phyloP scores from a whole-genome alignment of 352 stramenopile species.

The Phytophthora pinifolia region DNA sequence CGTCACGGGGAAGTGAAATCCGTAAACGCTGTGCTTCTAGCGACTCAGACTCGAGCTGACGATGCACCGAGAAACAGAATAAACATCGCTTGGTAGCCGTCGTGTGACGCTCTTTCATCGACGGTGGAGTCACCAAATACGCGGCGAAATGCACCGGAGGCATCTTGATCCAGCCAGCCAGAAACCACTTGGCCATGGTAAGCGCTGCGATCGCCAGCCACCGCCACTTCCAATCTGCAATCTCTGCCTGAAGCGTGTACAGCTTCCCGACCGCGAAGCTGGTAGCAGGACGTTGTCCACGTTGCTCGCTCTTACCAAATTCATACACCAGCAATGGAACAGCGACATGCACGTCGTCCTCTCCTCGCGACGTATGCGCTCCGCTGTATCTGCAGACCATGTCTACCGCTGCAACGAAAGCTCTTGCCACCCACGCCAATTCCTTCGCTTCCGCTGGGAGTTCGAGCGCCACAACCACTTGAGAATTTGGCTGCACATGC shows the following conservation, averaged over 20 bases:
- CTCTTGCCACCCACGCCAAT: background rate
- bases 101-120: conserved; percentile 9
- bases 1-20: conserved; percentile 7
- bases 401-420: background rate
- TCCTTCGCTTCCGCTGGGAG: conserved; percentile 28
- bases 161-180: conserved; percentile 36
- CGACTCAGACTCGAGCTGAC: conserved; percentile 8
- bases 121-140: conserved; percentile 34
- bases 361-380: conserved; percentile 5
- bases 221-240: conserved; percentile 47
- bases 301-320: conserved; percentile 4
- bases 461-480: conserved; percentile 55
- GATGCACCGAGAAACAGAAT: conserved; percentile 53
- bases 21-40: conserved; percentile 6
- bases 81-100: conserved; percentile 39
- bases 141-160: conserved; percentile 45
- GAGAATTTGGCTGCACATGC: conserved; percentile 22
- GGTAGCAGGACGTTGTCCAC: conserved; percentile 5
- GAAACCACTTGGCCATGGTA: conserved; percentile 40
- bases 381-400: conserved; percentile 1
- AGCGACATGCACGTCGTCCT: conserved; percentile 30
- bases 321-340: conserved; percentile 38
- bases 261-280: conserved; percentile 36
- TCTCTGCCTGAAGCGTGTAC: conserved; percentile 62
- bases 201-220: conserved; percentile 42